Conservation (phyloP, 2,329 filamentous ascomycete genomes). For the Kalaharituber pfeilii region DNA sequence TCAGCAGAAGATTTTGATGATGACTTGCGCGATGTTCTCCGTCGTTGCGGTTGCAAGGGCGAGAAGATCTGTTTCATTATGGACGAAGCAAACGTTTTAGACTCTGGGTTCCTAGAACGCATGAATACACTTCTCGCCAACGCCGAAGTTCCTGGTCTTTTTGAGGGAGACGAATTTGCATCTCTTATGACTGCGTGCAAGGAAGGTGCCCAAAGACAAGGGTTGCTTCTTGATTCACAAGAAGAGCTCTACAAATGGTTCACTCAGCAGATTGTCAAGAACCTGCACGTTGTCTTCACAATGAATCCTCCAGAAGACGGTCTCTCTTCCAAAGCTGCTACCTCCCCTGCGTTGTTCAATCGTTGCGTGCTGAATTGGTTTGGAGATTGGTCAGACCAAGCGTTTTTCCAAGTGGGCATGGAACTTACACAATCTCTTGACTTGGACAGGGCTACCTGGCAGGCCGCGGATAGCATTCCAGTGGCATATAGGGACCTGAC, state of each 20-base stretch:
- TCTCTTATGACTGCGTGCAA: conserved; percentile 99
- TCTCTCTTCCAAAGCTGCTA: conserved; percentile 86
- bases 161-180: conserved; percentile 96
- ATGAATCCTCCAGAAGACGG: conserved; percentile 98
- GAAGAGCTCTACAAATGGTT: conserved; percentile 99
- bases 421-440: conserved; percentile 95
- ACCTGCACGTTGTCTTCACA: conserved; percentile 96
- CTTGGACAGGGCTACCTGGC: conserved; percentile 71
- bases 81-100: conserved; percentile 96
- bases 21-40: conserved; percentile 80
- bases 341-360: conserved; percentile 96
- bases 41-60: conserved; percentile 87
- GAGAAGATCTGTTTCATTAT: conserved; percentile 99
- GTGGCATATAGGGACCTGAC: conserved; percentile 75
- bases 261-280: conserved; percentile 97
- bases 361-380: conserved; percentile 99
- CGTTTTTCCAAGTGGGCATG: conserved; percentile 89
- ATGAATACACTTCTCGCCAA: conserved; percentile 99
- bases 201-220: conserved; percentile 91
- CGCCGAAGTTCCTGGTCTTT: conserved; percentile 95
- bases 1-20: conserved; percentile 98
- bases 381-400: conserved; percentile 98
- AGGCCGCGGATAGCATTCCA: conserved; percentile 76
- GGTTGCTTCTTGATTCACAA: conserved; percentile 83
- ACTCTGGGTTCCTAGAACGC: conserved; percentile 94